Conservation (phyloP, 306 rosid species). For the Erythrophleum fordii region DNA sequence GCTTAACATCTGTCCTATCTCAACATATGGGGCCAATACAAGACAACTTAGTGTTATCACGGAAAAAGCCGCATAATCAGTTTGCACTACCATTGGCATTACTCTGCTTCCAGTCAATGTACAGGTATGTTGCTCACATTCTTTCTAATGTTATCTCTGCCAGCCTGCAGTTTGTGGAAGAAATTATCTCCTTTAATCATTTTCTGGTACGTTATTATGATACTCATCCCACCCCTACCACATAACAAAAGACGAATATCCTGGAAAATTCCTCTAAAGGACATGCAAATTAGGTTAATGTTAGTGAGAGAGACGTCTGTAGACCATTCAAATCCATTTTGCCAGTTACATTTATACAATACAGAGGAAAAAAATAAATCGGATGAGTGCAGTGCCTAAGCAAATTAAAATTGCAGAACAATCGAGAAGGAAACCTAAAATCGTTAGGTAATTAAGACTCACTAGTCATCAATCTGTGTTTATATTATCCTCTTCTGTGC, state of each 20-base stretch:
- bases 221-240: not conserved
- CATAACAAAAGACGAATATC: not conserved
- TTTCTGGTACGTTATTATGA: not conserved
- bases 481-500: constrained; percentile 41
- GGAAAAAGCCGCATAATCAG: no score
- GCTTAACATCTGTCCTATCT: no score
- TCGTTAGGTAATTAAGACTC: constrained; percentile 22
- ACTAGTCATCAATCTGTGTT: constrained; percentile 48
- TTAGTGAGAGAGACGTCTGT: not conserved
- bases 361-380: not conserved
- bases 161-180: not conserved
- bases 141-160: no score
- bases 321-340: not conserved
- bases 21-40: no score
- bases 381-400: not conserved
- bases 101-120: not conserved
- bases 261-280: not conserved
- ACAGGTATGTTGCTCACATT: no score
- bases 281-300: not conserved
- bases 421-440: constrained; percentile 22
- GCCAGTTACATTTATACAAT: not conserved
- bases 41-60: no score
- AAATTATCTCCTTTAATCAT: not conserved
- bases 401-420: not conserved
- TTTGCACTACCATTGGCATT: no score